These are phyloP conservation scores for Asterophora parasitica DNA, from an alignment of 768 basidiomycete species.

Conservation along the genomic window DNA sequence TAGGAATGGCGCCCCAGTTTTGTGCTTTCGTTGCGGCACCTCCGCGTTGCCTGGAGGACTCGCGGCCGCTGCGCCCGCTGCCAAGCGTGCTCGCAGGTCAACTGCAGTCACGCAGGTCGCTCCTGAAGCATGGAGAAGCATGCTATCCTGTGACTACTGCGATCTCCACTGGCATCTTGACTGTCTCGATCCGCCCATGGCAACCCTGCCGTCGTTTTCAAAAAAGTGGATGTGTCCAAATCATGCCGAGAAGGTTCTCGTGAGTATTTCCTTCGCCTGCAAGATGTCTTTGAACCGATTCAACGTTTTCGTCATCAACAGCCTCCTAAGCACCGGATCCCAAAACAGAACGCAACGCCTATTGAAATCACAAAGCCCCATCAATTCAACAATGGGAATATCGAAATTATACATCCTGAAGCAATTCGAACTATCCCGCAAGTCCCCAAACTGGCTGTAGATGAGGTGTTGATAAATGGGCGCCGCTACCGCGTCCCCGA, in stretches of 20 bases:
- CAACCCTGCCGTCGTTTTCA: constrained; percentile 77
- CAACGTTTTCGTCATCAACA: constrained; percentile 26
- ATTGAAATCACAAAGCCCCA: constrained; percentile 73
- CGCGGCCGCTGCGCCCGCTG: constrained; percentile 46
- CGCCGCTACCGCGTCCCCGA: constrained; percentile 93
- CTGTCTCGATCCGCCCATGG: constrained; percentile 87
- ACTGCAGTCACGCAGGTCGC: constrained; percentile 31
- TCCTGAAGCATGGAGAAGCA: constrained; percentile 61
- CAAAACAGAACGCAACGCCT: constrained; percentile 60
- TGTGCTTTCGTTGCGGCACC: constrained; percentile 87
- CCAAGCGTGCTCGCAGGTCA: constrained; percentile 51
- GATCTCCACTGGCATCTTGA: constrained; percentile 95
- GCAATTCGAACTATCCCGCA: constrained; percentile 33
- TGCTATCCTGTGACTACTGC: constrained; percentile 95
- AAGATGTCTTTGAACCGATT: constrained; percentile 10
- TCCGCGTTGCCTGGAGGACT: constrained; percentile 64
- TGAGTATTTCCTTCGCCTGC: constrained; percentile 36
- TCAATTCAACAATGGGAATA: constrained; percentile 87
- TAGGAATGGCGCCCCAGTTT: constrained; percentile 73
- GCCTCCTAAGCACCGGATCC: constrained; percentile 77
- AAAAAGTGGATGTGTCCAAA: constrained; percentile 99
- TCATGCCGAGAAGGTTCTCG: constrained; percentile 83
- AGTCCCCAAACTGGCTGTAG: constrained; percentile 51
- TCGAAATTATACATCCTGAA: constrained; percentile 77
- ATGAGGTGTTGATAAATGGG: constrained; percentile 84